These are phyloP conservation scores for Pichia sp. DNA, from an alignment of 1,139 yeast species.

Conservation along the genomic window DNA sequence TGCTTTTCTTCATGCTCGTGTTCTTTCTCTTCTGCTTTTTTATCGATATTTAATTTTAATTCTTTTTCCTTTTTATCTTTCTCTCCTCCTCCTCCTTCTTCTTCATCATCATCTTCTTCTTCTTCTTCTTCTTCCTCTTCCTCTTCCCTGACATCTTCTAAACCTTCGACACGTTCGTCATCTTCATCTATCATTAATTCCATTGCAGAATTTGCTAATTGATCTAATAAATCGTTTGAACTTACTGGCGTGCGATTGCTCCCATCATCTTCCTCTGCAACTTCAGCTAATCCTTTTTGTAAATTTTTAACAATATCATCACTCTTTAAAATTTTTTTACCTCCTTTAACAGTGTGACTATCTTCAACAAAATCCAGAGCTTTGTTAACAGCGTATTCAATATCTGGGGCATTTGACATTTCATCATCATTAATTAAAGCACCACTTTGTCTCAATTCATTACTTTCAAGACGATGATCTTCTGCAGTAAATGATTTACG, in stretches of 20 bases:
- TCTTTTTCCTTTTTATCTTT: no score
- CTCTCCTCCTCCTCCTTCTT: constrained; percentile 6
- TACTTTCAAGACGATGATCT: constrained; percentile 18
- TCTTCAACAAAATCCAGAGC: constrained; percentile 28
- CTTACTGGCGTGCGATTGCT: constrained; percentile 14
- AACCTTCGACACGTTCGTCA: constrained; percentile 10
- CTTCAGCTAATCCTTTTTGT: constrained; percentile 16
- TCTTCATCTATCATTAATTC: constrained; percentile 14
- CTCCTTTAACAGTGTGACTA: constrained; percentile 16
- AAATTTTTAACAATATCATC: constrained; percentile 14
- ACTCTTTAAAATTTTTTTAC: constrained; percentile 27
- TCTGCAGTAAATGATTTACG: constrained; percentile 22
- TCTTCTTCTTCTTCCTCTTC: constrained; percentile 1
- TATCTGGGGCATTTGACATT: constrained; percentile 27
- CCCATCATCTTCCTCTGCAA: constrained; percentile 21
- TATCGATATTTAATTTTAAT: neutral
- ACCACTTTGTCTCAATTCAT: constrained; percentile 34
- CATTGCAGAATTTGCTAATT: constrained; percentile 15
- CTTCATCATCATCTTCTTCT: constrained; percentile 4
- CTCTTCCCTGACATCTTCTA: constrained; percentile 13
- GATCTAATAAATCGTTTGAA: constrained; percentile 14
- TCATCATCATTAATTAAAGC: constrained; percentile 31
- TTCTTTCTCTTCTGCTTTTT: neutral
- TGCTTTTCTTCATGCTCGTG: neutral
- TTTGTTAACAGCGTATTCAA: constrained; percentile 32